Evolutionary conservation across 768 basidiomycete genomes (phyloP).

Genomic region (Podaxis mareebaensis): DNA sequence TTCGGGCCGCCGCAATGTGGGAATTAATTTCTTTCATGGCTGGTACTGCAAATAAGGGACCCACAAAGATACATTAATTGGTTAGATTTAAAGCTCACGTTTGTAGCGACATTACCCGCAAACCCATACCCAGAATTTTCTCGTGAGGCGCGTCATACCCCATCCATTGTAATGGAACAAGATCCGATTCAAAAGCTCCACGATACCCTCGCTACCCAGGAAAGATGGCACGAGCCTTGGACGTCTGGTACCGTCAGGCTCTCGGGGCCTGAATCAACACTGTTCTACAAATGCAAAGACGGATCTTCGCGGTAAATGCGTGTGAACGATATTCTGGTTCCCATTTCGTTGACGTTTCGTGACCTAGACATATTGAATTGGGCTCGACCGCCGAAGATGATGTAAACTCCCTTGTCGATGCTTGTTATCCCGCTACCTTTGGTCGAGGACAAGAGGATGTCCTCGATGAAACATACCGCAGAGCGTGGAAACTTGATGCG

Average conservation of each 20-base stretch:
- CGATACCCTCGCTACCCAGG: not conserved
- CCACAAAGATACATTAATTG: not conserved
- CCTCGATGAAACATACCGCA: slow-evolving; percentile 28
- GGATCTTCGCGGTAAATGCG: not conserved
- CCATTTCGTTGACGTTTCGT: not conserved
- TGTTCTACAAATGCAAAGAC: slow-evolving; percentile 4
- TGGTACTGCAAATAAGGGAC: not conserved
- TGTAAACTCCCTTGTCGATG: slow-evolving; percentile 17
- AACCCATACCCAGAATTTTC: not conserved
- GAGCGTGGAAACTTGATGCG: slow-evolving; percentile 27
- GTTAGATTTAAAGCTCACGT: not conserved
- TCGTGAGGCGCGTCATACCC: not conserved
- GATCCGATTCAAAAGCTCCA: not conserved
- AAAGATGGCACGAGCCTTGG: slow-evolving; percentile 8
- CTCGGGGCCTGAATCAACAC: not conserved
- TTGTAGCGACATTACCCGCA: not conserved
- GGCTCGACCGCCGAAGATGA: slow-evolving; percentile 7
- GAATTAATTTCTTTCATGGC: too few relatives aligned
- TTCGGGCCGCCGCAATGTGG: too few relatives aligned
- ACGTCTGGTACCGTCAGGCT: slow-evolving; percentile 4
- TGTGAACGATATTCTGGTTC: not conserved
- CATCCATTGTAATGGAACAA: not conserved
- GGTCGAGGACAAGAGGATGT: slow-evolving; percentile 26
- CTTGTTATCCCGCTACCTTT: slow-evolving; percentile 27
- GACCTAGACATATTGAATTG: not conserved